Evolutionary conservation across 805 yeast genomes (phyloP).

Genomic region (Lachancea dasiensis): DNA sequence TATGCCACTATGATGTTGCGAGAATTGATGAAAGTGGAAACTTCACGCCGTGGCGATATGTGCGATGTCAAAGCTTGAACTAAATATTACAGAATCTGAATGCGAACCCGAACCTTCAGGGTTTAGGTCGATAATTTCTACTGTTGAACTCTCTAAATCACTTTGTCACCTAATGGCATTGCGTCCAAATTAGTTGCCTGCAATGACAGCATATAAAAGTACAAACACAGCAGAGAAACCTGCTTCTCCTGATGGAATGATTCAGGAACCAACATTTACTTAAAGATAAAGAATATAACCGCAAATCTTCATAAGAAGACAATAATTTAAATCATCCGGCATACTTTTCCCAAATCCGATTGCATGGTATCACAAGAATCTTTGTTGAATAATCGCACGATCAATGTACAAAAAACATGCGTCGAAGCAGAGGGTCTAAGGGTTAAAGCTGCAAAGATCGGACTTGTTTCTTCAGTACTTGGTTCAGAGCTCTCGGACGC

Average conservation of each 20-base stretch:
- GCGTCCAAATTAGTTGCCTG: neutral
- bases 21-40: slow-evolving; percentile 78
- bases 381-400: slow-evolving; percentile 1
- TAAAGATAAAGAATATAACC: slow-evolving; percentile 3
- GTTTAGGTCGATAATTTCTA: neutral
- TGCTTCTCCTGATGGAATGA: neutral
- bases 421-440: neutral
- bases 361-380: slow-evolving; percentile 7
- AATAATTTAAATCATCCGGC: too few species aligned
- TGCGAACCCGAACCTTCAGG: neutral
- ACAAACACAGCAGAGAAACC: neutral
- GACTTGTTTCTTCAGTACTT: slow-evolving; percentile 16
- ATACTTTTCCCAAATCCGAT: too few species aligned
- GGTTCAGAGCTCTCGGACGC: slow-evolving; percentile 5
- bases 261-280: neutral
- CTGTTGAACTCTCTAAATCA: neutral
- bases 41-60: slow-evolving; percentile 48
- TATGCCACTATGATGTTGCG: slow-evolving; percentile 98
- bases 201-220: neutral
- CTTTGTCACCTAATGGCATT: slow-evolving; percentile 1
- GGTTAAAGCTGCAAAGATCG: slow-evolving; percentile 4
- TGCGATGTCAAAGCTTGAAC: slow-evolving; percentile 32
- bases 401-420: slow-evolving; percentile 3
- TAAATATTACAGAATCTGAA: neutral
- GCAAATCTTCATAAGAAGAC: neutral